Conservation (phyloP, 208 protist species). For the Tritrichomonas foetus region DNA sequence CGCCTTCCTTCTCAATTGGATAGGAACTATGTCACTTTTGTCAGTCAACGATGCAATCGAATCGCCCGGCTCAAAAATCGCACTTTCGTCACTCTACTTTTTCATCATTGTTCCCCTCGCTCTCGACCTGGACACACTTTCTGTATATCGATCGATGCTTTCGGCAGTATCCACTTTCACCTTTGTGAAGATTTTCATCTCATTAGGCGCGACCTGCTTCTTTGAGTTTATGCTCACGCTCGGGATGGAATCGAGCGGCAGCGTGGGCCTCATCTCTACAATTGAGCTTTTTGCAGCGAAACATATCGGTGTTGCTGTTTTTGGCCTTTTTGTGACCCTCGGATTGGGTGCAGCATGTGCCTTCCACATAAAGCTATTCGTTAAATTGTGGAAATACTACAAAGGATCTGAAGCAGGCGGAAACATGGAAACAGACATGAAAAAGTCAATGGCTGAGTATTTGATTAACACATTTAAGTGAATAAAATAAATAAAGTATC, state of each 20-base stretch:
- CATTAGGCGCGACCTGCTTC: background rate
- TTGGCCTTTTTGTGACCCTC: background rate
- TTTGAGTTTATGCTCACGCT: background rate
- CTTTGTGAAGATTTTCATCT: background rate
- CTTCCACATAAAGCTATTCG: background rate
- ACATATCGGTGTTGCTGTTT: background rate
- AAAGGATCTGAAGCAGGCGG: background rate
- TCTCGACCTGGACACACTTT: background rate
- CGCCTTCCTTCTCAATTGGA: background rate
- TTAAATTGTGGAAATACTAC: background rate
- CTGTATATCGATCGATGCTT: background rate
- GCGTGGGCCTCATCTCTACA: background rate
- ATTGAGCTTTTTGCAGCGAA: background rate
- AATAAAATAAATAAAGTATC: too few species aligned
- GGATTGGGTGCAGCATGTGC: background rate
- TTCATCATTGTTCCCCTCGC: background rate
- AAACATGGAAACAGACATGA: background rate
- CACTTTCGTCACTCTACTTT: conserved; percentile 1
- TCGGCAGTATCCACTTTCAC: background rate
- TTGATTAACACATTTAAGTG: too few species aligned
- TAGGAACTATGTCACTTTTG: background rate
- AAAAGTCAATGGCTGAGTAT: background rate
- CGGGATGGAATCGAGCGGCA: background rate
- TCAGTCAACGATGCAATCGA: background rate
- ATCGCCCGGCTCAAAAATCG: conserved; percentile 13